Evolutionary conservation across 352 stramenopile species (phyloP).

Genomic region (Phytopythium ostracodes): DNA sequence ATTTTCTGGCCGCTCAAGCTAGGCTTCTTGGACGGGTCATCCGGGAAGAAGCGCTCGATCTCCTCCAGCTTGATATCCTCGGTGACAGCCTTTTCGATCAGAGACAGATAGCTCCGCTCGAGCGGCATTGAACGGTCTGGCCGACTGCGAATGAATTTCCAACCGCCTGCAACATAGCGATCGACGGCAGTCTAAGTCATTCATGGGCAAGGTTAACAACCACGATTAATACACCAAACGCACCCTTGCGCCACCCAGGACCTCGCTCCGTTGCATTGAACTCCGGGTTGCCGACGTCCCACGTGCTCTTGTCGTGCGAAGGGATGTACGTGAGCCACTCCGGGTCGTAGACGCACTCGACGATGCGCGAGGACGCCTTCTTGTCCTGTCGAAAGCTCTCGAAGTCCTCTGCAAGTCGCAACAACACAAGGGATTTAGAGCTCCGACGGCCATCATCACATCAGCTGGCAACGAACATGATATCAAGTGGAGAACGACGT

Average conservation of each 20-base stretch:
- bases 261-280: slow-evolving; percentile 64
- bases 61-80: slow-evolving; percentile 82
- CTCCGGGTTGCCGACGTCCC: slow-evolving; percentile 59
- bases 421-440: neutral
- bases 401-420: slow-evolving; percentile 47
- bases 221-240: neutral
- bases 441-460: neutral
- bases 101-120: slow-evolving; percentile 47
- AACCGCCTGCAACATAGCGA: slow-evolving; percentile 41
- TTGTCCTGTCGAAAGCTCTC: slow-evolving; percentile 79
- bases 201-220: neutral
- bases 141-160: slow-evolving; percentile 66
- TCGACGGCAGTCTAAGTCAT: neutral
- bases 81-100: slow-evolving; percentile 67
- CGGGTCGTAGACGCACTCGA: slow-evolving; percentile 79
- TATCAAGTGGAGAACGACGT: no score
- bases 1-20: slow-evolving; percentile 27
- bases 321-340: slow-evolving; percentile 84
- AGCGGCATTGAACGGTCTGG: slow-evolving; percentile 63
- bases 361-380: slow-evolving; percentile 75
- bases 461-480: neutral
- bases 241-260: slow-evolving; percentile 78
- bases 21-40: slow-evolving; percentile 58
- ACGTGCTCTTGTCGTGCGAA: slow-evolving; percentile 79
- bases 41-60: slow-evolving; percentile 73